A percentile compares a stretch with the other conserved stretches of the same genome.
Evolutionary conservation across 2,329 filamentous ascomycete species (phyloP).

Genomic region (Monosporascus sp.): DNA sequence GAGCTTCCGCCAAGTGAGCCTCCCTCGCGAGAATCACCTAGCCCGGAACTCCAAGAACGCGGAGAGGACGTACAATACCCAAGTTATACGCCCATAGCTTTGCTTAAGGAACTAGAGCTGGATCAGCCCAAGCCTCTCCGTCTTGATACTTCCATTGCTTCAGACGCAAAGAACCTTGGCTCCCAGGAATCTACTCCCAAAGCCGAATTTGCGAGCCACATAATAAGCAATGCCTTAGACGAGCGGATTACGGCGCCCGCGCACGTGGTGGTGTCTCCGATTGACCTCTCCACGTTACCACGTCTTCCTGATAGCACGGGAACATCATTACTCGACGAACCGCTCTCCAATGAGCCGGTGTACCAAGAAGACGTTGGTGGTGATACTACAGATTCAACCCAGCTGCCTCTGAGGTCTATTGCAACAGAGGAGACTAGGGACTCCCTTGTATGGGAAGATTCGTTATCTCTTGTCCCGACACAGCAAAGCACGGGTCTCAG

Average conservation of each 20-base stretch:
- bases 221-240: slow-evolving; percentile 2
- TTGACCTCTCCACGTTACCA: slow-evolving; percentile 6
- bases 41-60: slow-evolving; percentile 23
- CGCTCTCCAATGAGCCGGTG: background rate
- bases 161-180: background rate
- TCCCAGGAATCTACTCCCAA: slow-evolving; percentile 8
- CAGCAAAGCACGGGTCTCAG: slow-evolving; percentile 2
- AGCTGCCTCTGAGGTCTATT: slow-evolving; percentile 10
- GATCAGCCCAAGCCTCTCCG: slow-evolving; percentile 3
- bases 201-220: background rate
- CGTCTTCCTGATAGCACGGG: slow-evolving; percentile 9
- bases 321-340: slow-evolving; percentile 1
- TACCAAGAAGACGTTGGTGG: background rate
- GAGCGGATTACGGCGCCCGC: slow-evolving; percentile 1
- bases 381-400: slow-evolving; percentile 15
- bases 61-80: slow-evolving; percentile 23
- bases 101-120: background rate
- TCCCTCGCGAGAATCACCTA: slow-evolving; percentile 23
- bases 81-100: slow-evolving; percentile 8
- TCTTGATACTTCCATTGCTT: slow-evolving; percentile 10
- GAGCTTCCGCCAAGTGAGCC: slow-evolving; percentile 35
- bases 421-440: slow-evolving; percentile 2
- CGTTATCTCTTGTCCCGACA: slow-evolving; percentile 8
- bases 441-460: slow-evolving; percentile 7
- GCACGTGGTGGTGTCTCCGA: slow-evolving; percentile 1